Evolutionary conservation across 352 stramenopile species (phyloP).

Genomic region (Phytophthora melonis): DNA sequence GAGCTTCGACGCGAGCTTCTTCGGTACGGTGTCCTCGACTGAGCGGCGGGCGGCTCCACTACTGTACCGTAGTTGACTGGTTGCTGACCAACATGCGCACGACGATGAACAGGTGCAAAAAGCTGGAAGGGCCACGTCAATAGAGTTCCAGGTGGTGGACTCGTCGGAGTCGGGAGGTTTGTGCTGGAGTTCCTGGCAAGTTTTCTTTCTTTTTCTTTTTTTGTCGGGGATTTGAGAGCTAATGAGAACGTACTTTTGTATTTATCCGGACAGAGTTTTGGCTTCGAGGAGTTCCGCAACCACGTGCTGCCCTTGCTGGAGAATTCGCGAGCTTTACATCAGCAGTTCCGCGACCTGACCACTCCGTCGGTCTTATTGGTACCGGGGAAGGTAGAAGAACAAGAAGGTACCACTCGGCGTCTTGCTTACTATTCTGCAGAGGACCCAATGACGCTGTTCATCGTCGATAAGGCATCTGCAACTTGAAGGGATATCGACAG

Average conservation of each 20-base stretch:
- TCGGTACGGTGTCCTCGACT: conserved; percentile 43
- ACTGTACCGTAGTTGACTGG: no score
- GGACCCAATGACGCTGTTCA: conserved; percentile 80
- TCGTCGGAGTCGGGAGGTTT: conserved; percentile 73
- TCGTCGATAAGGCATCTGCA: conserved; percentile 35
- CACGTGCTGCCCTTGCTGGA: conserved; percentile 73
- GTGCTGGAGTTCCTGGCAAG: conserved; percentile 66
- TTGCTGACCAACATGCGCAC: background rate
- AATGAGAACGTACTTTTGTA: background rate
- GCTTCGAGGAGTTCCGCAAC: conserved; percentile 81
- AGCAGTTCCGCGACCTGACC: conserved; percentile 58
- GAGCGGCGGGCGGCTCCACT: no score
- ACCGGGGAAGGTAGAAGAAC: conserved; percentile 60
- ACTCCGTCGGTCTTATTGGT: conserved; percentile 78
- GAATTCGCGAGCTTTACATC: conserved; percentile 58
- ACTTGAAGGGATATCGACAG: background rate
- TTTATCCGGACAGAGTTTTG: conserved; percentile 52
- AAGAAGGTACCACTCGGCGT: conserved; percentile 33
- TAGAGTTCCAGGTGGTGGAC: conserved; percentile 68
- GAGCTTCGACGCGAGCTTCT: conserved; percentile 66
- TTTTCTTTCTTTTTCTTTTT: background rate
- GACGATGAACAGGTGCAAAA: conserved; percentile 52
- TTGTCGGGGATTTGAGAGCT: background rate
- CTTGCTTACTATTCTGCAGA: conserved; percentile 65
- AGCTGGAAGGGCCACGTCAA: conserved; percentile 78